These are phyloP conservation scores for Lecanicillium sp. DNA, from an alignment of 2,329 filamentous ascomycete species.

Conservation along the genomic window DNA sequence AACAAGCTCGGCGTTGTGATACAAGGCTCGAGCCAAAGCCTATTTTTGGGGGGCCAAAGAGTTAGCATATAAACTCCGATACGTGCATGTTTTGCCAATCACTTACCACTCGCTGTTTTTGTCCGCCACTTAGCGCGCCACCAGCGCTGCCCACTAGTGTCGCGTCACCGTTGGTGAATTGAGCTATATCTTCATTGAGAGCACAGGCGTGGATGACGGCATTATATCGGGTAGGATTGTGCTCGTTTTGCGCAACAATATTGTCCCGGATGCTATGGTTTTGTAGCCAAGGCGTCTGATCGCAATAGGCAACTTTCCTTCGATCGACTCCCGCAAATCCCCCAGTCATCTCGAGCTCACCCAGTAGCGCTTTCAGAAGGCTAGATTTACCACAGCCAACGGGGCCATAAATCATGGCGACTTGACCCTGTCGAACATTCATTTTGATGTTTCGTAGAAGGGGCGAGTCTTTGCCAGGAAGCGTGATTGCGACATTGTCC, in stretches of 20 bases:
- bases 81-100: no score
- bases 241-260: conserved; percentile 23
- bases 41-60: conserved; percentile 1
- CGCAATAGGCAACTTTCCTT: conserved; percentile 19
- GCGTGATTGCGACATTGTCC: background rate
- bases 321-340: conserved; percentile 16
- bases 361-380: conserved; percentile 21
- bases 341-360: conserved; percentile 14
- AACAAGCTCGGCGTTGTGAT: conserved; percentile 4
- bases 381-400: conserved; percentile 24
- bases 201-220: conserved; percentile 25
- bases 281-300: conserved; percentile 23
- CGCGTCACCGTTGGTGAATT: conserved; percentile 15
- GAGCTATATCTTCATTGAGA: conserved; percentile 19
- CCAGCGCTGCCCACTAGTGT: conserved; percentile 23
- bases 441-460: background rate
- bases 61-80: background rate
- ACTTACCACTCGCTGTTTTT: conserved; percentile 25
- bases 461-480: background rate
- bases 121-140: conserved; percentile 24
- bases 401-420: conserved; percentile 22
- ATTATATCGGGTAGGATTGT: conserved; percentile 22
- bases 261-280: conserved; percentile 26
- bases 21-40: conserved; percentile 5
- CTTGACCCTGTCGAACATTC: conserved; percentile 11